Base-by-base conservation (phyloP, 768 basidiomycete genomes). In the Russula emetica region DNA sequence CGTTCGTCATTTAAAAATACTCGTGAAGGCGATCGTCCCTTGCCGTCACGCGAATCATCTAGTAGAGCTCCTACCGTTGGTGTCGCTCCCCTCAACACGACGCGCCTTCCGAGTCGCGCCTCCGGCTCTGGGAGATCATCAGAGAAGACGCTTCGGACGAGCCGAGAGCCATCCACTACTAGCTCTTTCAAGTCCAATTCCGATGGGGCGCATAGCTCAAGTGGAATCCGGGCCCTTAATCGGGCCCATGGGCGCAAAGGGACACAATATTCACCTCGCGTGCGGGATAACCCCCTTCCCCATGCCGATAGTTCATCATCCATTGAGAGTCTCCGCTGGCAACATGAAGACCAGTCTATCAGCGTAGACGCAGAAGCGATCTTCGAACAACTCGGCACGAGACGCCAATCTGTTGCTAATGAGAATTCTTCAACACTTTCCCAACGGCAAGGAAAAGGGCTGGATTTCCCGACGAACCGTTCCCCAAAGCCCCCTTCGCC, bases 181-280 rank as follows among this genome's bases (percentile, higher is more conserved):
- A 36, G 30, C 49, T 30, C 45, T 50, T 34, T 32, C 54, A 44
- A 45, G 45, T n/a, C 30, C 30, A 34, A 28, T 34, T 32, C 42
- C 22, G 24, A 51, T 51, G 49, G 42, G 30, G 20, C 66, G 28
- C 60, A 56, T 32, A 18, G 51, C 16, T 26, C 38, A n/a, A 30
- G 28, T 24, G 44, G 54, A 18, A 55, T 59, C 51, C 22, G 47
- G 20, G 32, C 55, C 24, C 60, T 67, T 34, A 51, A 60, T n/a
- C 61, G 61, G 20, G 63, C 59, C 38, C 69, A 69, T 11, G 71
- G 74, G 47, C 66, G 72, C 44, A 63, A 71, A 24, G 69, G 59
- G 2, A 73, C 70, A 38, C 73, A 72, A 1, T 69, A 60, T 10
- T 72, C 72, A 22, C 71, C 75, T 26, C 71, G 69, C 47, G 24